phyloP scores from a whole-genome alignment of 1,139 yeast genomes.

The Magnusiomyces sp. region DNA sequence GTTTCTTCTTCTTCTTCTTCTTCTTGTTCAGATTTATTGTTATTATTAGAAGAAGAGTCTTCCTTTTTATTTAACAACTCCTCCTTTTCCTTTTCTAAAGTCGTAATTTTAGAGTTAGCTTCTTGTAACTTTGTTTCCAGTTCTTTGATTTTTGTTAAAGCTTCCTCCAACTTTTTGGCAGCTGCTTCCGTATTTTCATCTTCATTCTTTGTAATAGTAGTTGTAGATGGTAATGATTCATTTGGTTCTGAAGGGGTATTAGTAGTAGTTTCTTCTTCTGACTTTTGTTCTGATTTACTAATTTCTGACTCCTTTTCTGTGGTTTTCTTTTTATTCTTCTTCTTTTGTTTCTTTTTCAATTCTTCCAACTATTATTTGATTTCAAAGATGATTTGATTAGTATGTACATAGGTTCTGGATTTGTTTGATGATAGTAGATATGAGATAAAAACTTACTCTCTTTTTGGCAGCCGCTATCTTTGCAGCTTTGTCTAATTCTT shows the following conservation, averaged over 20 bases:
- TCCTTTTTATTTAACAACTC: constrained; percentile 8
- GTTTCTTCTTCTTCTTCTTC: constrained; percentile 8
- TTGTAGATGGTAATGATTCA: constrained; percentile 14
- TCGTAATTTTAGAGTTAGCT: constrained; percentile 4
- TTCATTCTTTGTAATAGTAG: constrained; percentile 10
- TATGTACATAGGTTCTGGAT: no score
- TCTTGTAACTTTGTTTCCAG: constrained; percentile 5
- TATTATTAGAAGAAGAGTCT: background rate
- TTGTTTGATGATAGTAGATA: no score
- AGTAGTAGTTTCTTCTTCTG: constrained; percentile 3
- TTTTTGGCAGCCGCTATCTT: constrained; percentile 58
- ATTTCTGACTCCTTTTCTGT: constrained; percentile 6
- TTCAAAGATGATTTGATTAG: background rate
- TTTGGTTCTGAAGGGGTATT: constrained; percentile 2
- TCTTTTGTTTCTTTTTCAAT: constrained; percentile 47
- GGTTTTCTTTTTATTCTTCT: constrained; percentile 36
- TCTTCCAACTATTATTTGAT: constrained; percentile 39
- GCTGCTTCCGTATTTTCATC: constrained; percentile 14
- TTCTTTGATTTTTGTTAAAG: constrained; percentile 9
- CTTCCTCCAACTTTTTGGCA: constrained; percentile 12
- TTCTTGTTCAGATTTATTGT: background rate
- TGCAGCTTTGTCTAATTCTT: constrained; percentile 40
- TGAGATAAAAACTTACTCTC: constrained; percentile 30
- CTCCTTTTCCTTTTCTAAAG: constrained; percentile 6
- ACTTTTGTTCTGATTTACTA: background rate